phyloP scores from a whole-genome alignment of 2,329 filamentous ascomycete species.

The Nakataea oryzae region DNA sequence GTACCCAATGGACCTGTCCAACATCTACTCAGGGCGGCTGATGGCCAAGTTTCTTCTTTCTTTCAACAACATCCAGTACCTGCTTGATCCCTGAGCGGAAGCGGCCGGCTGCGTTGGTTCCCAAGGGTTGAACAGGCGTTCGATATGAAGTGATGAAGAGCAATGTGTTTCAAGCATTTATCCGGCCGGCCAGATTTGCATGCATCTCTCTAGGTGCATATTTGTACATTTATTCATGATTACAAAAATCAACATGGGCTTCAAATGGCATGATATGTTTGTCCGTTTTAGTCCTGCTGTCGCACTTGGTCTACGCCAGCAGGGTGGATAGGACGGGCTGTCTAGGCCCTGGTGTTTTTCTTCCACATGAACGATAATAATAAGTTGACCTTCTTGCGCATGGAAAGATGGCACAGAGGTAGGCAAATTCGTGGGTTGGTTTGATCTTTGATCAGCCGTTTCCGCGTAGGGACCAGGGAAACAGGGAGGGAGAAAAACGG shows the following conservation, averaged over 20 bases:
- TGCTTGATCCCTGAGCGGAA: slow-evolving; percentile 22
- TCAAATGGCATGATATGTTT: slow-evolving; percentile 29
- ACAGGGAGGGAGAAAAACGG: no score
- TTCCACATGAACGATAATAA: slow-evolving; percentile 50
- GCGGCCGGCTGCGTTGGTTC: background rate
- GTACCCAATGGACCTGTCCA: slow-evolving; percentile 34
- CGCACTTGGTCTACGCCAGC: slow-evolving; percentile 46
- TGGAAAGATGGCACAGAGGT: slow-evolving; percentile 45
- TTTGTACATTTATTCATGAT: background rate
- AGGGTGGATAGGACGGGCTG: slow-evolving; percentile 59
- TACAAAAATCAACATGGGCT: no score
- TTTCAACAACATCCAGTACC: slow-evolving; percentile 37
- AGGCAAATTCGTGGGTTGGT: slow-evolving; percentile 49
- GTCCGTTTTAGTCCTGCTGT: slow-evolving; percentile 54
- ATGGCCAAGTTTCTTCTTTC: slow-evolving; percentile 44
- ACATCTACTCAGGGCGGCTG: slow-evolving; percentile 42
- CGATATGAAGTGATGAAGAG: background rate
- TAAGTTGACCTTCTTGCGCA: slow-evolving; percentile 51
- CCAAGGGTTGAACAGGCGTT: background rate
- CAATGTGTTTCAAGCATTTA: background rate
- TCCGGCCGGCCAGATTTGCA: background rate
- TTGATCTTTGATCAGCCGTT: slow-evolving; percentile 3
- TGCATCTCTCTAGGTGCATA: background rate
- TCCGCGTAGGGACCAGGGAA: no score
- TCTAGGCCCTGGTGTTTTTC: slow-evolving; percentile 53